These are phyloP conservation scores for Golovinomyces cichoracearum DNA, from an alignment of 2,329 filamentous ascomycete species.

Conservation along the genomic window DNA sequence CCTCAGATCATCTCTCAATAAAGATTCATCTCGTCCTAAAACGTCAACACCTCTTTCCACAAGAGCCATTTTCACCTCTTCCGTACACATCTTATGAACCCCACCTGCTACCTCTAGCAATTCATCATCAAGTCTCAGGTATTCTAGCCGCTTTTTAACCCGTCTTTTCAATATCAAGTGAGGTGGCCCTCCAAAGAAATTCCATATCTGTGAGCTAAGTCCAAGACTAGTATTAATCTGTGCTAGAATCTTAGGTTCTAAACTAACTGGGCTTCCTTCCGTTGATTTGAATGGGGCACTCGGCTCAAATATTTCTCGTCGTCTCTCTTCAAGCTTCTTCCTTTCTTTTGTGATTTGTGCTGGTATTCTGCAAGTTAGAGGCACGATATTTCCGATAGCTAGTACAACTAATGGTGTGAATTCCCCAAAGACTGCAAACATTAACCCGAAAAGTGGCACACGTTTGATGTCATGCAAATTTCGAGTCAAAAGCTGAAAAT, in stretches of 20 bases:
- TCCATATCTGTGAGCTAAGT: slow-evolving; percentile 18
- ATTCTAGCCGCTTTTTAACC: slow-evolving; percentile 29
- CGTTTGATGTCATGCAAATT: slow-evolving; percentile 48
- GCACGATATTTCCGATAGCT: slow-evolving; percentile 43
- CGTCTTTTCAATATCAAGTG: slow-evolving; percentile 26
- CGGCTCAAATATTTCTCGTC: slow-evolving; percentile 23
- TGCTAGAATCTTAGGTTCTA: slow-evolving; percentile 17
- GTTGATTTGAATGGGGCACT: slow-evolving; percentile 10
- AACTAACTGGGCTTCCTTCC: slow-evolving; percentile 8
- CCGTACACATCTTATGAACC: slow-evolving; percentile 26
- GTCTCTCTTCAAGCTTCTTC: slow-evolving; percentile 26
- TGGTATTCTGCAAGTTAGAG: slow-evolving; percentile 61
- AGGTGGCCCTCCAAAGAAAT: slow-evolving; percentile 21
- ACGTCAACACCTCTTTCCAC: slow-evolving; percentile 40
- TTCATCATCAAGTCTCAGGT: slow-evolving; percentile 43
- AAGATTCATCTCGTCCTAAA: slow-evolving; percentile 17
- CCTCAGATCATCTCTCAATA: slow-evolving; percentile 17
- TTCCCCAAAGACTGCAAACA: slow-evolving; percentile 60
- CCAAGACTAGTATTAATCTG: slow-evolving; percentile 20
- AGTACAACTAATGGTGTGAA: slow-evolving; percentile 61
- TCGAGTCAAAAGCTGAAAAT: slow-evolving; percentile 44
- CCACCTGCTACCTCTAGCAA: slow-evolving; percentile 40
- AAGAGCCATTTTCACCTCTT: slow-evolving; percentile 45
- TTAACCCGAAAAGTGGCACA: slow-evolving; percentile 49
- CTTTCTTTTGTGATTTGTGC: slow-evolving; percentile 37